phyloP scores from a whole-genome alignment of 2,329 filamentous ascomycete species.

The Escovopsis sp. region DNA sequence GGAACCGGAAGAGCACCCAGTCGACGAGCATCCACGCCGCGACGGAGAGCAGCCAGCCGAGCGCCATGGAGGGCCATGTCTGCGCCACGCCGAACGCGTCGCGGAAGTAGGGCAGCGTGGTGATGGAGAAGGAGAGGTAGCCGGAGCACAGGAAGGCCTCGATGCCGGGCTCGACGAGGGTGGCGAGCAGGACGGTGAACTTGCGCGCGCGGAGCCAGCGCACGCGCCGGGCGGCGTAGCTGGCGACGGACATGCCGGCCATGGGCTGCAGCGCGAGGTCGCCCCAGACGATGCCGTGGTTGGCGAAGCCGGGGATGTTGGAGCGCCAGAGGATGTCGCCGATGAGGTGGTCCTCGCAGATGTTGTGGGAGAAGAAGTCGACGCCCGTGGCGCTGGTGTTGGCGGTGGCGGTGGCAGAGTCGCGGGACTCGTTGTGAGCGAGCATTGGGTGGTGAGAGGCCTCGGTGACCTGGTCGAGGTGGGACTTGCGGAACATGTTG shows the following conservation, averaged over 20 bases:
- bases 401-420: too few species aligned
- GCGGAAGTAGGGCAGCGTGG: constrained; percentile 52
- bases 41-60: constrained; percentile 53
- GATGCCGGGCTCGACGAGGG: constrained; percentile 81
- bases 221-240: constrained; percentile 67
- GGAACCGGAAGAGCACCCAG: constrained; percentile 52
- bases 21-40: constrained; percentile 60
- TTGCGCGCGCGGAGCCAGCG: constrained; percentile 90
- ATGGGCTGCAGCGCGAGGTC: constrained; percentile 87
- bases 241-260: constrained; percentile 57
- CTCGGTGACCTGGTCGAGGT: constrained; percentile 61
- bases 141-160: constrained; percentile 74
- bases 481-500: constrained; percentile 93
- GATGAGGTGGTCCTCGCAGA: constrained; percentile 95
- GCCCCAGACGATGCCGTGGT: constrained; percentile 71
- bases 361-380: constrained; percentile 87
- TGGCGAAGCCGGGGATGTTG: constrained; percentile 47
- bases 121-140: constrained; percentile 66
- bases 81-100: constrained; percentile 35
- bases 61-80: constrained; percentile 51
- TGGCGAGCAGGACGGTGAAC: constrained; percentile 80
- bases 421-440: constrained; percentile 21
- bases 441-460: constrained; percentile 29
- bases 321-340: constrained; percentile 79
- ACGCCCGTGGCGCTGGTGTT: constrained; percentile 42